Conservation (phyloP, 345 rosid genomes). For the Murraya paniculata region DNA sequence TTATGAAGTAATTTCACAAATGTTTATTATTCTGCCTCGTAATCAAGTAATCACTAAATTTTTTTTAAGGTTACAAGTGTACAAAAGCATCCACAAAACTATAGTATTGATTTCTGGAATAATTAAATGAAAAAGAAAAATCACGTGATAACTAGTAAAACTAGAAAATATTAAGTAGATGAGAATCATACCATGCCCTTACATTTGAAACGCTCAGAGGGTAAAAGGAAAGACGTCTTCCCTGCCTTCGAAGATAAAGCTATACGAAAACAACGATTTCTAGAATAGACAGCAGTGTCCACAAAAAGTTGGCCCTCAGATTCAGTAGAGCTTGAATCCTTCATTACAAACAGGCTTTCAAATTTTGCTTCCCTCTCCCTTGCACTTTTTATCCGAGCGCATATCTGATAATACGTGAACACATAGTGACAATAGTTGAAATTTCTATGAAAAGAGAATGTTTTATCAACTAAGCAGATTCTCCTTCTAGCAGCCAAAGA, state of each 20-base stretch:
- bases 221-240: slow-evolving; percentile 75
- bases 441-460: background rate
- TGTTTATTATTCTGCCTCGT: background rate
- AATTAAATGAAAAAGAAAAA: background rate
- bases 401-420: slow-evolving; percentile 51
- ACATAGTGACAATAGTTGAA: slow-evolving; percentile 12
- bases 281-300: slow-evolving; percentile 90
- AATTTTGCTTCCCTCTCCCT: slow-evolving; percentile 53
- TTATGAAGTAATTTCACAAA: background rate
- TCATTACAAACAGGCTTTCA: slow-evolving; percentile 55
- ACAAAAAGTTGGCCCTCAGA: slow-evolving; percentile 58
- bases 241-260: slow-evolving; percentile 94
- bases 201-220: slow-evolving; percentile 80
- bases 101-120: no score
- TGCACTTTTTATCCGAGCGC: slow-evolving; percentile 54
- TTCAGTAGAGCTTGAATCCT: slow-evolving; percentile 54
- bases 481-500: background rate
- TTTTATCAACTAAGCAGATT: slow-evolving; percentile 12
- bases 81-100: background rate
- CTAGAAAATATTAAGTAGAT: slow-evolving; percentile 1
- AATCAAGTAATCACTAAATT: background rate
- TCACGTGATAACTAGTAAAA: background rate
- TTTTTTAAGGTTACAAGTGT: background rate
- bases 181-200: slow-evolving; percentile 64
- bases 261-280: slow-evolving; percentile 94